These are phyloP conservation scores for Hyaloscypha bicolor DNA, from an alignment of 495 filamentous ascomycete genomes.

Conservation along the genomic window DNA sequence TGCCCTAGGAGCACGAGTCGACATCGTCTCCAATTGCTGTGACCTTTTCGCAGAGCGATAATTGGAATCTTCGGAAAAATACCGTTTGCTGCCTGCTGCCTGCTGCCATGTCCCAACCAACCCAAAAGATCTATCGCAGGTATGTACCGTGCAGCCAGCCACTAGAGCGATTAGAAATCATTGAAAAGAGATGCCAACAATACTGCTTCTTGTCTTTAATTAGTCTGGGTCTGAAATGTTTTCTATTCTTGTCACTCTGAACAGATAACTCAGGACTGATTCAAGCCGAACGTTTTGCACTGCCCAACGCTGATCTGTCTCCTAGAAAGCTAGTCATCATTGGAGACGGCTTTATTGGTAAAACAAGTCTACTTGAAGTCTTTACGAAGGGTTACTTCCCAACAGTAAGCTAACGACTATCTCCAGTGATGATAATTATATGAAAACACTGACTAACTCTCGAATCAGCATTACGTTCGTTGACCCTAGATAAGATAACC, in stretches of 20 bases:
- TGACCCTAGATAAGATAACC: background rate
- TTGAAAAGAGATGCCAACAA: background rate
- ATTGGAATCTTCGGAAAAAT: background rate
- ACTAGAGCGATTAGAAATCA: background rate
- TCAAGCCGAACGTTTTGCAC: too few relatives aligned
- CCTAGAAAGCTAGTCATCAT: too few relatives aligned
- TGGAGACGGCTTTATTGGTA: too few relatives aligned
- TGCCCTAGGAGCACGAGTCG: background rate
- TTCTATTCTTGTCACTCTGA: too few relatives aligned
- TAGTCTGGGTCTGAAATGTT: too few relatives aligned
- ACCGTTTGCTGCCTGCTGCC: background rate
- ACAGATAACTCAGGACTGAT: too few relatives aligned
- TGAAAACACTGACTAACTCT: background rate
- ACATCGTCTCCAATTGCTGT: background rate
- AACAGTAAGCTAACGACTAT: background rate
- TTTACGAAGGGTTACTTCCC: background rate
- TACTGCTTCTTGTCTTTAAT: too few relatives aligned
- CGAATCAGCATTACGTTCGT: background rate
- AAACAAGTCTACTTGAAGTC: too few relatives aligned
- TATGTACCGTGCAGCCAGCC: background rate
- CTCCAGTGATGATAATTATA: background rate
- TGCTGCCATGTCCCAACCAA: background rate
- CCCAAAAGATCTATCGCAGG: background rate
- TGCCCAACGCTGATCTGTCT: too few relatives aligned
- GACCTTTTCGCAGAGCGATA: background rate